phyloP scores from a whole-genome alignment of 2,329 filamentous ascomycete genomes.

The Botryosphaeria agaves region DNA sequence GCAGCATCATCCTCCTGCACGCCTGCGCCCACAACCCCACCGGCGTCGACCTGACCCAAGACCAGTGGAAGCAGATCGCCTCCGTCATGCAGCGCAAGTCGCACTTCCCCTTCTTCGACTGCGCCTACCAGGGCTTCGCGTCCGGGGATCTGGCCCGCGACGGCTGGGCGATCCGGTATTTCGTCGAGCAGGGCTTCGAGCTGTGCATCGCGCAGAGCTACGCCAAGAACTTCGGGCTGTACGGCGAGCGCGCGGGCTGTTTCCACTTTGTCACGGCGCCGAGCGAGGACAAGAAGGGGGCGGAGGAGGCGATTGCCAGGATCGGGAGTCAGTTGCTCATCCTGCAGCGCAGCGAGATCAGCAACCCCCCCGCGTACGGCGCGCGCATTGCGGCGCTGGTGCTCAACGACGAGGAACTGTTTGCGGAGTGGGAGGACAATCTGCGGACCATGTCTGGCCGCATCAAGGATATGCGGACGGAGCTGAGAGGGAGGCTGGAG shows the following conservation, averaged over 20 bases:
- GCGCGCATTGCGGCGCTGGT: constrained; percentile 74
- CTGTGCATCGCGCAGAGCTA: constrained; percentile 35
- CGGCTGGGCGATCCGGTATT: constrained; percentile 85
- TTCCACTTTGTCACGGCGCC: constrained; percentile 84
- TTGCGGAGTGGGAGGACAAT: constrained; percentile 84
- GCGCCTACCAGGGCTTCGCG: constrained; percentile 93
- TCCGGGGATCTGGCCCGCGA: constrained; percentile 76
- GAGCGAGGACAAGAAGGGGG: constrained; percentile 32
- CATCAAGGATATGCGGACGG: constrained; percentile 80
- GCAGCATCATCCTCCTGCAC: constrained; percentile 79
- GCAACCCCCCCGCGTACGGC: constrained; percentile 88
- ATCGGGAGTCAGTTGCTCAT: constrained; percentile 83
- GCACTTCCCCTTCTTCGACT: constrained; percentile 98
- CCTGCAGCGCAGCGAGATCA: constrained; percentile 92
- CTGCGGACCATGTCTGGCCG: constrained; percentile 86
- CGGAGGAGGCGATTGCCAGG: constrained; percentile 38
- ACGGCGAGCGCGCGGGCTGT: constrained; percentile 88
- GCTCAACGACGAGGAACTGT: constrained; percentile 67
- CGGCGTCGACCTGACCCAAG: constrained; percentile 81
- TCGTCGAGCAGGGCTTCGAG: constrained; percentile 78
- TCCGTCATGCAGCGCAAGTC: constrained; percentile 55
- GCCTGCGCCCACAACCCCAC: constrained; percentile 97
- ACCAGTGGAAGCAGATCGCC: constrained; percentile 89
- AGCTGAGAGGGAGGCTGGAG: constrained; percentile 64
- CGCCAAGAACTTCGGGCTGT: constrained; percentile 54